Evolutionary conservation across 2,329 filamentous ascomycete species (phyloP).

Genomic region (Colletotrichum trifolii): DNA sequence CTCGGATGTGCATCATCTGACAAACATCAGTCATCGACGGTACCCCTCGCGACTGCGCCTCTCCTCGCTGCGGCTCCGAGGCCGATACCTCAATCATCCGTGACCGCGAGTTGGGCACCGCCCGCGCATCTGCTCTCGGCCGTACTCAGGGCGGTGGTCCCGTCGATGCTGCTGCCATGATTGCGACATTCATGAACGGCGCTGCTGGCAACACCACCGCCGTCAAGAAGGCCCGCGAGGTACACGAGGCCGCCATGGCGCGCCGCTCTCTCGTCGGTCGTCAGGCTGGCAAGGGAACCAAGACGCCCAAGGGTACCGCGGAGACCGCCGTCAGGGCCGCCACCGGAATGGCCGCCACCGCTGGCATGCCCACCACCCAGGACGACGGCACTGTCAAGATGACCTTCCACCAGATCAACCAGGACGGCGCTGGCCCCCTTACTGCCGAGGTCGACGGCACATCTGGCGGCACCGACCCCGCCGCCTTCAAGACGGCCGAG

Average conservation of each 20-base stretch:
- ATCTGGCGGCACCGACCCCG: constrained; percentile 69
- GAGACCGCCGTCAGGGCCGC: constrained; percentile 66
- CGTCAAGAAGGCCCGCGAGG: constrained; percentile 50
- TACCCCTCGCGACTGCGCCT: constrained; percentile 74
- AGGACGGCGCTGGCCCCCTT: constrained; percentile 74
- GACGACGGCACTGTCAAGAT: constrained; percentile 74
- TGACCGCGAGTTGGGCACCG: constrained; percentile 64
- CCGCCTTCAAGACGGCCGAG: constrained; percentile 68
- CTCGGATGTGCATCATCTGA: neutral
- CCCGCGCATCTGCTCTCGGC: constrained; percentile 67
- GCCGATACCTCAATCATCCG: constrained; percentile 77
- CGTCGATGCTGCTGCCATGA: constrained; percentile 66
- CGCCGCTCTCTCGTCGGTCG: constrained; percentile 32
- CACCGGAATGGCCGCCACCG: constrained; percentile 68
- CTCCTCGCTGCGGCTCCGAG: constrained; percentile 70
- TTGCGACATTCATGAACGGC: constrained; percentile 68
- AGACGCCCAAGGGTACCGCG: constrained; percentile 41
- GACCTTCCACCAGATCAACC: constrained; percentile 77
- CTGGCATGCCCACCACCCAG: constrained; percentile 76
- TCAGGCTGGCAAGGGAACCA: constrained; percentile 34
- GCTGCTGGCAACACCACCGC: constrained; percentile 50
- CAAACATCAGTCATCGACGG: constrained; percentile 65
- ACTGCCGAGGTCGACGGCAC: constrained; percentile 69
- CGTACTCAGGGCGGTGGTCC: constrained; percentile 69
- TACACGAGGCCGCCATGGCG: constrained; percentile 55